These are phyloP conservation scores for Bipolaris cookei DNA, from an alignment of 2,329 filamentous ascomycete genomes.

Conservation along the genomic window DNA sequence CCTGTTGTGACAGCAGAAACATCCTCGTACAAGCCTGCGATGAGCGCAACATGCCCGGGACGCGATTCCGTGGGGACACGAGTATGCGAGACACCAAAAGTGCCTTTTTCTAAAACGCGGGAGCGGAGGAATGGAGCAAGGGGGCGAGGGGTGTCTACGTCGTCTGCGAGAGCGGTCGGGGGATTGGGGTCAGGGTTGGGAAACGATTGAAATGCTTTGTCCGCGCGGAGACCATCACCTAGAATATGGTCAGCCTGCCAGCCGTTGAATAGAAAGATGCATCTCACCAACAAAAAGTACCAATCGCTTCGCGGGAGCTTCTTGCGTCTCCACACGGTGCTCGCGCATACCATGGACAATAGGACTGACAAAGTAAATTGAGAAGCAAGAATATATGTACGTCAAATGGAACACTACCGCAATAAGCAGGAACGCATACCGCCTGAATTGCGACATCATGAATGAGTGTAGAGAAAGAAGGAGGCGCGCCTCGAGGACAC, in stretches of 20 bases:
- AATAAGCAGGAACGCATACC: slow-evolving; percentile 83
- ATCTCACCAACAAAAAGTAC: slow-evolving; percentile 85
- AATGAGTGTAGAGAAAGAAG: slow-evolving; percentile 26
- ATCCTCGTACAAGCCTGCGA: slow-evolving; percentile 96
- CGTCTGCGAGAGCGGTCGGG: slow-evolving; percentile 61
- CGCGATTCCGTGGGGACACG: slow-evolving; percentile 95
- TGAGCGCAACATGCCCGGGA: slow-evolving; percentile 94
- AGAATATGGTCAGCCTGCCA: not conserved
- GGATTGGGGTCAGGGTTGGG: slow-evolving; percentile 76
- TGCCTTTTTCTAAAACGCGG: slow-evolving; percentile 84
- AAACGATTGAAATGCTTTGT: slow-evolving; percentile 95
- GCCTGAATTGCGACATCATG: slow-evolving; percentile 63
- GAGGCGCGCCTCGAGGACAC: slow-evolving; percentile 36
- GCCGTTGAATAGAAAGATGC: not conserved
- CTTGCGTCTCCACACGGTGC: slow-evolving; percentile 71
- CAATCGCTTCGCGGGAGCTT: slow-evolving; percentile 85
- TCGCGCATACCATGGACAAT: slow-evolving; percentile 95
- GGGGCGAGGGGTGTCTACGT: slow-evolving; percentile 74
- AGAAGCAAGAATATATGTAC: slow-evolving; percentile 86
- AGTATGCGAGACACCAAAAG: slow-evolving; percentile 96
- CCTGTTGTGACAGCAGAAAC: slow-evolving; percentile 96
- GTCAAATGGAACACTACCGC: slow-evolving; percentile 91
- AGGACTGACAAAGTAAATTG: slow-evolving; percentile 94
- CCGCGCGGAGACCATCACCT: slow-evolving; percentile 91
- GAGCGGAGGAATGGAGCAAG: slow-evolving; percentile 92